phyloP scores from a whole-genome alignment of 208 protist genomes.

The Trypanosoma caninum region DNA sequence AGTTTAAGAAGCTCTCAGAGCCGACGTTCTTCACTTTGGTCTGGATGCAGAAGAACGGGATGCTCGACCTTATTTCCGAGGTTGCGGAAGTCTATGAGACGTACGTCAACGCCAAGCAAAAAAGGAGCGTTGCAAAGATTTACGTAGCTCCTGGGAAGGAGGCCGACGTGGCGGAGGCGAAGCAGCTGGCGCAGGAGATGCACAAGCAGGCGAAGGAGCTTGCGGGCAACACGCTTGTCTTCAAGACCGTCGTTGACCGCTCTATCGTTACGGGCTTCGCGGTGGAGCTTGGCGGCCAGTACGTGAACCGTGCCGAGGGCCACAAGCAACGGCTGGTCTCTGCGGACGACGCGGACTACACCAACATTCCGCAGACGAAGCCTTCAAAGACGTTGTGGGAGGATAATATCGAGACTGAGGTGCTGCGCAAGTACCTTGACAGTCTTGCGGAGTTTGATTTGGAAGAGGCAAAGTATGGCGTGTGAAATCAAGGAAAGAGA shows the following conservation, averaged over 20 bases:
- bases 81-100: slow-evolving; percentile 84
- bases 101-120: slow-evolving; percentile 87
- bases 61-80: slow-evolving; percentile 80
- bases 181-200: slow-evolving; percentile 68
- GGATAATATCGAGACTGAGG: slow-evolving; percentile 87
- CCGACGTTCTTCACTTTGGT: slow-evolving; percentile 81
- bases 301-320: slow-evolving; percentile 74
- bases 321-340: slow-evolving; percentile 26
- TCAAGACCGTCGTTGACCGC: slow-evolving; percentile 81
- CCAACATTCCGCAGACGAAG: slow-evolving; percentile 60
- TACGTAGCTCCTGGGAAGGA: slow-evolving; percentile 78
- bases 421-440: slow-evolving; percentile 84
- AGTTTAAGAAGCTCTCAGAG: slow-evolving; percentile 82
- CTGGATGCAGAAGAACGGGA: slow-evolving; percentile 91
- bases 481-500: slow-evolving; percentile 22
- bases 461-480: slow-evolving; percentile 83
- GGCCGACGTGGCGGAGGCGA: slow-evolving; percentile 47
- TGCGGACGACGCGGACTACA: slow-evolving; percentile 78
- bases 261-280: slow-evolving; percentile 85
- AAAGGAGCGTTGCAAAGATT: slow-evolving; percentile 75
- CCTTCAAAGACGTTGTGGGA: slow-evolving; percentile 66
- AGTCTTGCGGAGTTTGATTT: slow-evolving; percentile 76
- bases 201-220: slow-evolving; percentile 66
- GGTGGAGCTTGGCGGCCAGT: slow-evolving; percentile 78
- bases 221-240: slow-evolving; percentile 53